Base-by-base conservation (phyloP, 352 stramenopile species). In the Phytophthora quininea region DNA sequence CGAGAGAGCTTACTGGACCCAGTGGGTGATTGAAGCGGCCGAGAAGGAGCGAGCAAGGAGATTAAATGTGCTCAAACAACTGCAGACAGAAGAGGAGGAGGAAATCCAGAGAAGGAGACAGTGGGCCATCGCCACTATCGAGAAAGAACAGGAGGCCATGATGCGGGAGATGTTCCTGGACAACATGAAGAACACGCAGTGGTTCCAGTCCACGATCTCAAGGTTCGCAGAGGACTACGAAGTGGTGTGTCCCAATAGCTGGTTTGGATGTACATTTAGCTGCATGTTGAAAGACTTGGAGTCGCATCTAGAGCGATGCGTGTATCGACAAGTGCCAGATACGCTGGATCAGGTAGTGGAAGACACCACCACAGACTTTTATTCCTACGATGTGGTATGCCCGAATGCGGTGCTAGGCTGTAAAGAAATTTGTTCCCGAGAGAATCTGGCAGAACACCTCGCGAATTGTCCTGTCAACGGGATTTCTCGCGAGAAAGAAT, bases 121-220 rank as follows among this genome's bases (percentile, higher is more conserved):
- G 54, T 95, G 88, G 88, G 88, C 88, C 12, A 90, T 92, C 54
- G 78, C 72, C 5, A 86, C 81, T 0, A 95, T 95, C 48, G 88
- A 95, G 74, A 85, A 88, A 46, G 88, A 95, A 58, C 85, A 95
- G 58, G 77, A 91, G 43, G 80, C 80, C 14, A 90, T 91, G 74
- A 91, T 90, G 79, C 66, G 83, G 37, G 82, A 92, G 59, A 85
- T 92, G 80, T 95, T 95, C 60, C 62, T 95, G 49, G 88, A 93
- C 64, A 92, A 91, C 62, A 95, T 93, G 84, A 92, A 93, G 68
- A 93, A 95, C 72, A 95, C 88, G 14, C 85, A 92, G 73, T 95
- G 88, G 88, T 95, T 95, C 61, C 88, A 95, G 68, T 84, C 73
- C 9, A 95, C 86, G 32, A 95, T 95, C 52, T 91, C 85, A 31